Evolutionary conservation across 2,329 filamentous ascomycete species (phyloP).

Genomic region (Claviceps sp.): DNA sequence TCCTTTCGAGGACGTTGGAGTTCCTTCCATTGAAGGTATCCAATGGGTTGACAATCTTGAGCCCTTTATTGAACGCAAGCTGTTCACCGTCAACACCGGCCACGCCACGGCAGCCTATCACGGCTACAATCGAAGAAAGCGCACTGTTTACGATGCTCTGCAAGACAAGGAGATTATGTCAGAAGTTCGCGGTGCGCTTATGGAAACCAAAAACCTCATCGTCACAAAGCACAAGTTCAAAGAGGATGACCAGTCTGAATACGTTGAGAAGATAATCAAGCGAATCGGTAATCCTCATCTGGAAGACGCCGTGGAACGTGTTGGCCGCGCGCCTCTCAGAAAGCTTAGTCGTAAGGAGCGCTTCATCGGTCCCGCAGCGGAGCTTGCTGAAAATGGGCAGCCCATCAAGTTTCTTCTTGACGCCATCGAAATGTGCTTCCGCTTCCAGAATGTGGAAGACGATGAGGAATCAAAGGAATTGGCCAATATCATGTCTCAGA

Average conservation of each 20-base stretch:
- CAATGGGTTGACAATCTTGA: constrained; percentile 85
- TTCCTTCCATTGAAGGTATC: constrained; percentile 69
- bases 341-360: constrained; percentile 93
- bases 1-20: constrained; percentile 57
- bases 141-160: constrained; percentile 80
- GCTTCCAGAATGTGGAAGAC: constrained; percentile 86
- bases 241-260: constrained; percentile 62
- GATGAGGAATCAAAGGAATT: constrained; percentile 84
- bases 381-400: constrained; percentile 71
- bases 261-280: constrained; percentile 82
- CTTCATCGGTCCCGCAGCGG: constrained; percentile 81
- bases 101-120: constrained; percentile 95
- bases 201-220: constrained; percentile 79
- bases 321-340: constrained; percentile 84
- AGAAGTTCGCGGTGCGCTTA: constrained; percentile 66
- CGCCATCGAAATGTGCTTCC: constrained; percentile 81
- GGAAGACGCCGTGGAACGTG: constrained; percentile 86
- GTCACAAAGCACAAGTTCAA: constrained; percentile 74
- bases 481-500: constrained; percentile 68
- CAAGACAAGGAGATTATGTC: constrained; percentile 66
- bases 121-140: constrained; percentile 74
- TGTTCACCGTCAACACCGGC: constrained; percentile 97
- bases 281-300: constrained; percentile 90
- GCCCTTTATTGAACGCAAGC: constrained; percentile 97
- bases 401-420: constrained; percentile 62